A percentile compares a stretch with the other conserved stretches of the same genome.
Conservation (phyloP, 1,284 basidiomycete species). For the Naganishia sp. region DNA sequence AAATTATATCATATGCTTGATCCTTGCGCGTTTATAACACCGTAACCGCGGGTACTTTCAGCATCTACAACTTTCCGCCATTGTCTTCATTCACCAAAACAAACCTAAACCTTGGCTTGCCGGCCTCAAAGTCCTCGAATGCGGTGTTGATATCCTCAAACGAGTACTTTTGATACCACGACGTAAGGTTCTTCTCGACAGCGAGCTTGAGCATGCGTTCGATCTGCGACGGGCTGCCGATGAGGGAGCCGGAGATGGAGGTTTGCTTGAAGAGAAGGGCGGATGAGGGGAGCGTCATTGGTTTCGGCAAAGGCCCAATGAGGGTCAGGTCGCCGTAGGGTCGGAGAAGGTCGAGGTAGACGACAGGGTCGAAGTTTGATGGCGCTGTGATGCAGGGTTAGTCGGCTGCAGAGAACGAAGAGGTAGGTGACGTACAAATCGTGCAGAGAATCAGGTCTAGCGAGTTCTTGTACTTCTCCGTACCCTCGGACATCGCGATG, state of each 20-base stretch:
- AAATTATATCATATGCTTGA: too few relatives aligned
- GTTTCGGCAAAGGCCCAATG: constrained; percentile 50
- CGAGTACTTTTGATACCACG: constrained; percentile 55
- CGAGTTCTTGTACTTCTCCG: constrained; percentile 45
- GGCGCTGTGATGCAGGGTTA: constrained; percentile 32
- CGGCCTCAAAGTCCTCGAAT: constrained; percentile 54
- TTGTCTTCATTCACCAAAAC: constrained; percentile 55
- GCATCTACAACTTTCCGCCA: constrained; percentile 43
- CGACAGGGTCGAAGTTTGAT: constrained; percentile 48
- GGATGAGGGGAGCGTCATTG: constrained; percentile 36
- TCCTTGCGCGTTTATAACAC: too few relatives aligned
- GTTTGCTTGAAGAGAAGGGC: not conserved
- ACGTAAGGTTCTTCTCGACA: constrained; percentile 47
- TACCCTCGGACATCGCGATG: constrained; percentile 48
- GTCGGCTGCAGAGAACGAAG: constrained; percentile 35
- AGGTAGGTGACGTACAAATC: constrained; percentile 42
- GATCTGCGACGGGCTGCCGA: constrained; percentile 53
- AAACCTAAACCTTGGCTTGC: constrained; percentile 56
- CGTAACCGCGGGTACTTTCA: not conserved
- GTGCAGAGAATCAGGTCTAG: constrained; percentile 57
- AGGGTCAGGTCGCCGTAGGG: constrained; percentile 53
- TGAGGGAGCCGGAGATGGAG: constrained; percentile 48
- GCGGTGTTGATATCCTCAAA: constrained; percentile 57
- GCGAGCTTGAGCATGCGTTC: constrained; percentile 53
- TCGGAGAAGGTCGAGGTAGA: constrained; percentile 53